Conservation (phyloP, 1,284 basidiomycete species). For the Ustilago trichophora region DNA sequence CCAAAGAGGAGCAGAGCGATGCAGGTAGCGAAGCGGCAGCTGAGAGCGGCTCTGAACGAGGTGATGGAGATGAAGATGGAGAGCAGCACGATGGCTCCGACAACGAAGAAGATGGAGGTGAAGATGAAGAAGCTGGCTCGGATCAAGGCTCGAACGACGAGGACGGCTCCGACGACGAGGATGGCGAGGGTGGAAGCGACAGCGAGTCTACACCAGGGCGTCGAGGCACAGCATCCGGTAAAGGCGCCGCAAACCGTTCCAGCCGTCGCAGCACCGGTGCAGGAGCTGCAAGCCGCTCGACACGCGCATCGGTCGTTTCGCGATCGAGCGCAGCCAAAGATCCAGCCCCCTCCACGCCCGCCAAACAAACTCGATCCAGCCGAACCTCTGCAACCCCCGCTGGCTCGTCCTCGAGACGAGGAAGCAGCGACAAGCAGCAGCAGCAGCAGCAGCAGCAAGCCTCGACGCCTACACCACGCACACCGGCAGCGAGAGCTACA, state of each 20-base stretch:
- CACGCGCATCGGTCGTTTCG: conserved; percentile 33
- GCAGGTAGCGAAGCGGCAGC: conserved; percentile 9
- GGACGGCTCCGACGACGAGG: conserved; percentile 23
- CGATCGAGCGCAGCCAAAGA: conserved; percentile 36
- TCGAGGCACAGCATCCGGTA: conserved; percentile 8
- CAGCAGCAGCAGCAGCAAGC: conserved; percentile 6
- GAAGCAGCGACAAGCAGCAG: conserved; percentile 29
- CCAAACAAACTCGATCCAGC: conserved; percentile 34
- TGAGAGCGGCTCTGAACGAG: conserved; percentile 21
- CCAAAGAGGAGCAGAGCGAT: conserved; percentile 40
- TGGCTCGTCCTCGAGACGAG: conserved; percentile 17
- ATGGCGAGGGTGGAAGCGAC: conserved; percentile 14
- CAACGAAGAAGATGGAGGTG: conserved; percentile 17
- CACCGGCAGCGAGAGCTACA: conserved; percentile 20
- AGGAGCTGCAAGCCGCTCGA: conserved; percentile 14
- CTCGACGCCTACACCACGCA: conserved; percentile 22
- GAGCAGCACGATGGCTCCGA: conserved; percentile 12
- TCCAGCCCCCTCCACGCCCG: conserved; percentile 21
- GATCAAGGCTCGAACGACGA: conserved; percentile 30
- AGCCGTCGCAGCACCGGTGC: conserved; percentile 7
- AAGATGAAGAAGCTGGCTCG: conserved; percentile 27
- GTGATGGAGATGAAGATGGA: conserved; percentile 24
- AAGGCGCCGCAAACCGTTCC: conserved; percentile 4
- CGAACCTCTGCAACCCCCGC: conserved; percentile 19
- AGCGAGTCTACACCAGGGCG: conserved; percentile 7